Evolutionary conservation across 495 filamentous ascomycete species (phyloP).

Genomic region (Aspergillus sclerotioniger): DNA sequence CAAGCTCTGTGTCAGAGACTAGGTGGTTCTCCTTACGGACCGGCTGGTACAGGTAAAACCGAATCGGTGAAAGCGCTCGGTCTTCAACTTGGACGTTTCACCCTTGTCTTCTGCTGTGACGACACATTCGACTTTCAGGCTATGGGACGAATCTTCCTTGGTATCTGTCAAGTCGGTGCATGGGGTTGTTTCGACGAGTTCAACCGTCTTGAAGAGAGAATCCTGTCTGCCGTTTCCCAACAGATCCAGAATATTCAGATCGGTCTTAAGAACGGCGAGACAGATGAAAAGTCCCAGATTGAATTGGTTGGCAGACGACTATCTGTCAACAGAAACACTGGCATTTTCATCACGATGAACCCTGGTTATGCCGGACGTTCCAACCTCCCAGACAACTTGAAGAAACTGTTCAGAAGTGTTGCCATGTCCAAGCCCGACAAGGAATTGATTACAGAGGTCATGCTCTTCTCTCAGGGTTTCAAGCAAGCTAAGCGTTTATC

Average conservation of each 20-base stretch:
- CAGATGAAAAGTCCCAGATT: constrained; percentile 79
- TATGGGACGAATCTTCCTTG: constrained; percentile 98
- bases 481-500: constrained; percentile 89
- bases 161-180: constrained; percentile 97
- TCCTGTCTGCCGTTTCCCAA: constrained; percentile 95
- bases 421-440: constrained; percentile 99
- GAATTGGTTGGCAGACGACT: constrained; percentile 90
- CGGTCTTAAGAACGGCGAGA: constrained; percentile 76
- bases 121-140: constrained; percentile 99
- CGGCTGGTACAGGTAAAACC: constrained; percentile 98
- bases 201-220: constrained; percentile 95
- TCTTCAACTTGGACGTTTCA: constrained; percentile 94
- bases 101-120: constrained; percentile 97
- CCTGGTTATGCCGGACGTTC: constrained; percentile 97
- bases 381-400: constrained; percentile 96
- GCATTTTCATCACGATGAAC: constrained; percentile 99
- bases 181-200: constrained; percentile 99
- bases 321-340: constrained; percentile 83
- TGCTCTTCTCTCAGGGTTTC: constrained; percentile 99
- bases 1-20: constrained; percentile 93
- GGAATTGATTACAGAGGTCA: constrained; percentile 98
- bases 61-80: constrained; percentile 98
- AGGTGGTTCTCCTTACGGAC: constrained; percentile 95
- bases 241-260: constrained; percentile 99
- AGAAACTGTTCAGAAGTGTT: constrained; percentile 98